A percentile compares a stretch with the other conserved stretches of the same genome.
phyloP scores from a whole-genome alignment of 2,329 filamentous ascomycete genomes.

The Colletotrichum acutatum region DNA sequence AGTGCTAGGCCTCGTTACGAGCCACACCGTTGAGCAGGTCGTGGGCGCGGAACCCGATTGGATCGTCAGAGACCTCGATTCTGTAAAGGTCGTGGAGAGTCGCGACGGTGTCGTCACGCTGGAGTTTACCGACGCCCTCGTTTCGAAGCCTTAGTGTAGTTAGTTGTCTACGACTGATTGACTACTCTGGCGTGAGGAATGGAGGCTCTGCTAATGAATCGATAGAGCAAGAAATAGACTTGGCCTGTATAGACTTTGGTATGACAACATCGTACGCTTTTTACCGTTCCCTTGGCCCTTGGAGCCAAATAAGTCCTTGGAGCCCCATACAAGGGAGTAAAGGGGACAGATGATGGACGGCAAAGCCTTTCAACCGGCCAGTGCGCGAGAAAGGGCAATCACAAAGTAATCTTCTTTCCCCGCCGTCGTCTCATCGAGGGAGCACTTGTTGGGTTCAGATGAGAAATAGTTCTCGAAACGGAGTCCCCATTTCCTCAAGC shows the following conservation, averaged over 20 bases:
- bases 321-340: not conserved
- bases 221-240: slow-evolving; percentile 31
- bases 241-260: slow-evolving; percentile 3
- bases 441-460: not conserved
- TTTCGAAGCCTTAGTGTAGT: not conserved
- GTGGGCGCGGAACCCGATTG: slow-evolving; percentile 84
- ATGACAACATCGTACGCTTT: not conserved
- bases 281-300: not conserved
- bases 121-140: slow-evolving; percentile 73
- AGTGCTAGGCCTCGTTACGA: slow-evolving; percentile 87
- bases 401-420: not conserved
- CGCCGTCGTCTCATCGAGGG: not conserved
- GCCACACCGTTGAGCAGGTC: slow-evolving; percentile 80
- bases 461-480: not conserved
- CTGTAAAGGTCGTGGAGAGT: slow-evolving; percentile 71
- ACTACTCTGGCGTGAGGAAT: slow-evolving; percentile 23
- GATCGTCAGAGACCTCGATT: slow-evolving; percentile 83
- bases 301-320: not conserved
- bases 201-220: slow-evolving; percentile 32
- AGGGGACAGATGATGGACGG: not conserved
- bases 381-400: not conserved
- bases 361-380: not conserved
- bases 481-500: not conserved
- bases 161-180: too few species aligned
- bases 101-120: slow-evolving; percentile 71